Conservation (phyloP, 345 rosid genomes). For the Noccaea bulbosa region DNA sequence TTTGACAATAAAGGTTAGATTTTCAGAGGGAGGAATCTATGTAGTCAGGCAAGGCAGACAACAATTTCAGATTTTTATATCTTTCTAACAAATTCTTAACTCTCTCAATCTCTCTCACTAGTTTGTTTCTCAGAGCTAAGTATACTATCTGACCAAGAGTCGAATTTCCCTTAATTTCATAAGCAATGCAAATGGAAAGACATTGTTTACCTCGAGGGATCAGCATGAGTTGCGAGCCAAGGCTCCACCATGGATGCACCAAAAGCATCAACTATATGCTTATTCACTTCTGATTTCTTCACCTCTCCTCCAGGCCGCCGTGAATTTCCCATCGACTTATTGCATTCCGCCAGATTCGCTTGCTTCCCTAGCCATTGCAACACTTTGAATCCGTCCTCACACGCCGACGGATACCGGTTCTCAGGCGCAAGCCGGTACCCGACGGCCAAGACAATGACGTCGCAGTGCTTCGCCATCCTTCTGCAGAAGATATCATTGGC, state of each 20-base stretch:
- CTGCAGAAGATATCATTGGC: slow-evolving; percentile 85
- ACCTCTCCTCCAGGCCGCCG: slow-evolving; percentile 56
- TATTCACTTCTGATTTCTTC: slow-evolving; percentile 62
- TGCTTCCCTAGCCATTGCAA: slow-evolving; percentile 93
- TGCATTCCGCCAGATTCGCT: slow-evolving; percentile 90
- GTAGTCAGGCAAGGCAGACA: not conserved
- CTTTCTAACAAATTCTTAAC: not conserved
- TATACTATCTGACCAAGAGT: slow-evolving; percentile 1
- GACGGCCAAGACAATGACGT: slow-evolving; percentile 84
- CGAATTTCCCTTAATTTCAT: not conserved
- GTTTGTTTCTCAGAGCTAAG: slow-evolving; percentile 5
- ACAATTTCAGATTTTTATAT: not conserved
- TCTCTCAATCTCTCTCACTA: not conserved
- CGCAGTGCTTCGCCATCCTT: slow-evolving; percentile 78
- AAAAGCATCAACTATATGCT: slow-evolving; percentile 73
- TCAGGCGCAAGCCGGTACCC: slow-evolving; percentile 91
- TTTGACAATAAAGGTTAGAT: not conserved
- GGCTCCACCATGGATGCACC: slow-evolving; percentile 97
- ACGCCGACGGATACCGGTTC: slow-evolving; percentile 85
- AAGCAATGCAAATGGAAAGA: slow-evolving; percentile 15
- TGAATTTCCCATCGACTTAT: slow-evolving; percentile 66
- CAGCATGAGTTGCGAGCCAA: slow-evolving; percentile 94
- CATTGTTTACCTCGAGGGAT: slow-evolving; percentile 73
- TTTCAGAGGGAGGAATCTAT: slow-evolving; percentile 1
- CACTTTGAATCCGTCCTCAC: slow-evolving; percentile 79